Evolutionary conservation across 1,139 yeast species (phyloP).

Genomic region (Saccharomycopsis phalli): DNA sequence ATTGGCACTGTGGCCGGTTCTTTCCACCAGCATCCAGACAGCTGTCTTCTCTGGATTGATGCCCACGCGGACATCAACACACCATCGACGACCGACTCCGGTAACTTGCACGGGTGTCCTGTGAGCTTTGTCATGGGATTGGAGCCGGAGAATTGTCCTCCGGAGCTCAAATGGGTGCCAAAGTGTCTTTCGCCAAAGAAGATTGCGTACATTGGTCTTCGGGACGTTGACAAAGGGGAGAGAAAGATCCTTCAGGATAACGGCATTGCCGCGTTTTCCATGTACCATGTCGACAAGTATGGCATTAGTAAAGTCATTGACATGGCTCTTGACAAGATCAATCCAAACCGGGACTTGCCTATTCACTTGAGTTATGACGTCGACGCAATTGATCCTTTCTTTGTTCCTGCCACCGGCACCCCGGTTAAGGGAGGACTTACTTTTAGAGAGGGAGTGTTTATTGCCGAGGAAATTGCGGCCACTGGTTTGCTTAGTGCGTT

Average conservation of each 20-base stretch:
- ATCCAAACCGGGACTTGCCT: conserved; percentile 68
- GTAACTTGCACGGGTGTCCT: conserved; percentile 96
- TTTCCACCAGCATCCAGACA: conserved; percentile 69
- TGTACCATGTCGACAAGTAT: conserved; percentile 92
- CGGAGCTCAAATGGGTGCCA: conserved; percentile 75
- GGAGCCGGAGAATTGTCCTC: conserved; percentile 54
- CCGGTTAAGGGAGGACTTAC: conserved; percentile 96
- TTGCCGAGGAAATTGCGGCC: conserved; percentile 87
- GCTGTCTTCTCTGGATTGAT: conserved; percentile 91
- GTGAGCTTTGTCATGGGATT: conserved; percentile 83
- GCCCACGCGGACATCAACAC: conserved; percentile 98
- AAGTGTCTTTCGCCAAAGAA: conserved; percentile 54
- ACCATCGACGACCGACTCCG: conserved; percentile 76
- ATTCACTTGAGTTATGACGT: conserved; percentile 91
- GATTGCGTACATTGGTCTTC: conserved; percentile 86
- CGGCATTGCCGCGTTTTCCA: conserved; percentile 79
- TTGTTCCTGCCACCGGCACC: conserved; percentile 96
- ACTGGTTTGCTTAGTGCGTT: conserved; percentile 78
- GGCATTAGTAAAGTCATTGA: conserved; percentile 85
- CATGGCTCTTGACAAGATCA: conserved; percentile 76
- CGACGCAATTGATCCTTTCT: conserved; percentile 92
- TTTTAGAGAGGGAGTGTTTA: conserved; percentile 85
- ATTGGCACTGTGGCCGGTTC: conserved; percentile 90
- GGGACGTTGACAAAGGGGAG: conserved; percentile 90
- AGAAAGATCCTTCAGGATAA: conserved; percentile 60